phyloP scores from a whole-genome alignment of 768 basidiomycete genomes.

The Piloderma croceum region DNA sequence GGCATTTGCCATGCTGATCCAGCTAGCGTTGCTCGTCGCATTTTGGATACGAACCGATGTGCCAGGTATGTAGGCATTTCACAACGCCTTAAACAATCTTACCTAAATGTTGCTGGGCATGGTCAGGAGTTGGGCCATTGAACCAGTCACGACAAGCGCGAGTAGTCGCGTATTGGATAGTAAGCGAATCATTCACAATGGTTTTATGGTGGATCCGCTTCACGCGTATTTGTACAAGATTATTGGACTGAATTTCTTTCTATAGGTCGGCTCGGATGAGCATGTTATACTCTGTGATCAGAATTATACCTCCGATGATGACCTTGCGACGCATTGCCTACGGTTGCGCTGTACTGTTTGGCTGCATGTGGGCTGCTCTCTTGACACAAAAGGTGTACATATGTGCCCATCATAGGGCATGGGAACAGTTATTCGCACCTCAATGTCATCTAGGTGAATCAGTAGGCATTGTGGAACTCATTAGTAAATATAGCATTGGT shows the following conservation, averaged over 20 bases:
- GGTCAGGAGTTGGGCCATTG: neutral
- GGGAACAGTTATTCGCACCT: conserved; percentile 32
- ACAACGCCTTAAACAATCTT: neutral
- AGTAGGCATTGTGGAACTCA: conserved; percentile 48
- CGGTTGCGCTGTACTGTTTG: conserved; percentile 27
- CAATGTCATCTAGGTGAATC: conserved; percentile 41
- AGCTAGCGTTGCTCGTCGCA: neutral
- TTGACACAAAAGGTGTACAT: conserved; percentile 42
- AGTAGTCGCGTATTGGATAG: neutral
- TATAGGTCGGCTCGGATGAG: conserved; percentile 43
- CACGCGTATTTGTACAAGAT: neutral
- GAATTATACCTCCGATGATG: conserved; percentile 36
- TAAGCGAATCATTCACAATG: neutral
- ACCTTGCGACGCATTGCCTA: conserved; percentile 20
- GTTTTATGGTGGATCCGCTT: neutral
- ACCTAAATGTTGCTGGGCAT: neutral
- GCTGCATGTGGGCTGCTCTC: conserved; percentile 29
- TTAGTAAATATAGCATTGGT: conserved; percentile 32
- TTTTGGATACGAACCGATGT: neutral
- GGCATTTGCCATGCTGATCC: neutral
- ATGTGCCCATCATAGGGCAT: conserved; percentile 33
- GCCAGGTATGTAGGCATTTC: neutral
- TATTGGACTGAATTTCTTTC: neutral
- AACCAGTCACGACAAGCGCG: neutral
- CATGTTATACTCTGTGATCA: conserved; percentile 49